Percentiles rank a stretch among this genome's conserved stretches.
Conservation (phyloP, 2,329 filamentous ascomycete genomes). For the Venturia pyrina region DNA sequence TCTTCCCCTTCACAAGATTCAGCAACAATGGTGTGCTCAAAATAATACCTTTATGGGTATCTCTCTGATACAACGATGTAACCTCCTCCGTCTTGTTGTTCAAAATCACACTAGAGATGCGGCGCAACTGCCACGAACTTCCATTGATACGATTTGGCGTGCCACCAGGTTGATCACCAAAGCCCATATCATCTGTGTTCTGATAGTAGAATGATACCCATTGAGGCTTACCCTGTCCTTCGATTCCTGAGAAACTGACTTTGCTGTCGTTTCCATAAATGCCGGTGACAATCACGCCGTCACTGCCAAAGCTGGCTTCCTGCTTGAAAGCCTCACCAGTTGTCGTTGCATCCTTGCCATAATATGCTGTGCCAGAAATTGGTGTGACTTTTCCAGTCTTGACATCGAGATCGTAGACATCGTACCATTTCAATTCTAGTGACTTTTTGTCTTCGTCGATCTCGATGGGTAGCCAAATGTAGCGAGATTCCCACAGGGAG, state of each 20-base stretch:
- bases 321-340: conserved; percentile 43
- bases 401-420: conserved; percentile 47
- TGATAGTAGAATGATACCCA: conserved; percentile 51
- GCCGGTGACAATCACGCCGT: conserved; percentile 39
- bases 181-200: conserved; percentile 53
- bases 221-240: conserved; percentile 42
- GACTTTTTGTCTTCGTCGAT: conserved; percentile 44
- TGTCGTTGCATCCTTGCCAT: conserved; percentile 34
- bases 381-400: conserved; percentile 39
- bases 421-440: conserved; percentile 42
- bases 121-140: conserved; percentile 44
- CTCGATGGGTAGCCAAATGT: conserved; percentile 46
- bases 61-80: conserved; percentile 42
- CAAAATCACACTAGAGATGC: conserved; percentile 50
- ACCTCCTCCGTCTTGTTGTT: conserved; percentile 42
- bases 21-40: conserved; percentile 47
- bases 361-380: conserved; percentile 40
- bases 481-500: conserved; percentile 46
- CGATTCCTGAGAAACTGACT: conserved; percentile 39
- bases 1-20: conserved; percentile 42
- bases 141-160: conserved; percentile 50
- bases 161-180: conserved; percentile 44
- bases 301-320: conserved; percentile 44
- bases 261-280: conserved; percentile 47
- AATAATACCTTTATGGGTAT: conserved; percentile 51